Percentiles rank a stretch among this genome's conserved stretches.
These are phyloP conservation scores for Claviceps fusiformis DNA, from an alignment of 2,329 filamentous ascomycete species.

Conservation along the genomic window DNA sequence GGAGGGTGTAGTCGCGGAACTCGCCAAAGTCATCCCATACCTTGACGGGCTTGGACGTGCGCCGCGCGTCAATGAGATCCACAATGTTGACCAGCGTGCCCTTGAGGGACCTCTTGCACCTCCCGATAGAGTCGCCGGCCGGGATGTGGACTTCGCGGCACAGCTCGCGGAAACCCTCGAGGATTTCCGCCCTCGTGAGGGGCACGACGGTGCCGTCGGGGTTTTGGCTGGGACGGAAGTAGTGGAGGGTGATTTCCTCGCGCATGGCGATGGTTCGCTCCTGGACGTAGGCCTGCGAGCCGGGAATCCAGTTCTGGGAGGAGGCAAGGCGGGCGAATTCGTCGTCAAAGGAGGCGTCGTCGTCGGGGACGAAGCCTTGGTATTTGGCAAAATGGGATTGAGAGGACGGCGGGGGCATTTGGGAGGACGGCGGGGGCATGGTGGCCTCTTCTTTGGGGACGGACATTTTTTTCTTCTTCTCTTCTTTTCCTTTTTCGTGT, in stretches of 20 bases:
- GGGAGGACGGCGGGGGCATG: background rate
- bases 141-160: slow-evolving; percentile 16
- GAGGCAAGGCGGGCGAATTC: slow-evolving; percentile 19
- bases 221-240: slow-evolving; percentile 10
- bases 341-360: slow-evolving; percentile 16
- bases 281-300: slow-evolving; percentile 14
- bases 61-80: slow-evolving; percentile 17
- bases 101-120: slow-evolving; percentile 14
- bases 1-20: slow-evolving; percentile 14
- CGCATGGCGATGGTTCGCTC: slow-evolving; percentile 19
- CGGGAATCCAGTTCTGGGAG: slow-evolving; percentile 17
- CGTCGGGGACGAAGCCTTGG: slow-evolving; percentile 15
- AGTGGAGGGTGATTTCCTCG: slow-evolving; percentile 16
- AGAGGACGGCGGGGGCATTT: slow-evolving; percentile 7
- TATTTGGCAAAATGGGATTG: slow-evolving; percentile 20
- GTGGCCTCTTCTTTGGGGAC: background rate
- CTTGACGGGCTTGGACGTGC: slow-evolving; percentile 11
- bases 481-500: too few species aligned
- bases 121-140: slow-evolving; percentile 5
- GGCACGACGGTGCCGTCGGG: background rate
- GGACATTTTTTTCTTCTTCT: background rate
- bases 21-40: slow-evolving; percentile 16
- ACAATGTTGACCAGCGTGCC: slow-evolving; percentile 18
- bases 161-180: slow-evolving; percentile 15
- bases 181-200: background rate